Evolutionary conservation across 2,329 filamentous ascomycete genomes (phyloP).

Genomic region (Ascochyta viciae-villosae): DNA sequence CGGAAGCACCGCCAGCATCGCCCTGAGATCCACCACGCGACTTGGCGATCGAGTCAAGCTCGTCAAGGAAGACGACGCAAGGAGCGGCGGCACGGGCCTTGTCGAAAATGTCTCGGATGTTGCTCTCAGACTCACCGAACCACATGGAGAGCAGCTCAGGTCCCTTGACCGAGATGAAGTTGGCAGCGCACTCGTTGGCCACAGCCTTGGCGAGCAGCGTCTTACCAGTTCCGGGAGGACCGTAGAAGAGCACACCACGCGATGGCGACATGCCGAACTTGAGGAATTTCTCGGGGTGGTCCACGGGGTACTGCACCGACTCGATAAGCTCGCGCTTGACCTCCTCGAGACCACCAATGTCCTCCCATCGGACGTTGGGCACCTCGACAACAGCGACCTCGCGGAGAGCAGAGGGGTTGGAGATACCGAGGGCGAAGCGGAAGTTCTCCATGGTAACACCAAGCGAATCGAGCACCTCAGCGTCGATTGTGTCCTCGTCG

Average conservation of each 20-base stretch:
- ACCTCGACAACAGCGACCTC: slow-evolving; percentile 99
- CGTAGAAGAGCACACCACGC: slow-evolving; percentile 98
- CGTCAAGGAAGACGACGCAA: slow-evolving; percentile 98
- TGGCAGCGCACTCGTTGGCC: slow-evolving; percentile 98
- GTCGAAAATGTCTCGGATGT: slow-evolving; percentile 99
- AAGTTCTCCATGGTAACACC: slow-evolving; percentile 99
- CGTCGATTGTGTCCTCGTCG: slow-evolving; percentile 98
- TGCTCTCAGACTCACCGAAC: slow-evolving; percentile 99
- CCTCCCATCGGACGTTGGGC: slow-evolving; percentile 99
- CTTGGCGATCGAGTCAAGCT: slow-evolving; percentile 99
- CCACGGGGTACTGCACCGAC: slow-evolving; percentile 97
- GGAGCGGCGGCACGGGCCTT: slow-evolving; percentile 97
- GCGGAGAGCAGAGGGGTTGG: slow-evolving; percentile 97
- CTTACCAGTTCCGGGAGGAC: slow-evolving; percentile 99
- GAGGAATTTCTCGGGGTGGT: slow-evolving; percentile 99
- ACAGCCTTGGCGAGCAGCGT: slow-evolving; percentile 99
- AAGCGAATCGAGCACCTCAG: slow-evolving; percentile 95
- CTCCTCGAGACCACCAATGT: slow-evolving; percentile 96
- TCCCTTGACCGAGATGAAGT: slow-evolving; percentile 99
- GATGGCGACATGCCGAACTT: slow-evolving; percentile 99
- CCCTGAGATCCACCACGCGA: slow-evolving; percentile 96
- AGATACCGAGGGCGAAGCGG: slow-evolving; percentile 96
- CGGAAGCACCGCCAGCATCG: slow-evolving; percentile 96
- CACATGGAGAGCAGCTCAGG: slow-evolving; percentile 99
- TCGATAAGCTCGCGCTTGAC: slow-evolving; percentile 99